Base-by-base conservation (phyloP, 768 basidiomycete species). In the Russula sp. region DNA sequence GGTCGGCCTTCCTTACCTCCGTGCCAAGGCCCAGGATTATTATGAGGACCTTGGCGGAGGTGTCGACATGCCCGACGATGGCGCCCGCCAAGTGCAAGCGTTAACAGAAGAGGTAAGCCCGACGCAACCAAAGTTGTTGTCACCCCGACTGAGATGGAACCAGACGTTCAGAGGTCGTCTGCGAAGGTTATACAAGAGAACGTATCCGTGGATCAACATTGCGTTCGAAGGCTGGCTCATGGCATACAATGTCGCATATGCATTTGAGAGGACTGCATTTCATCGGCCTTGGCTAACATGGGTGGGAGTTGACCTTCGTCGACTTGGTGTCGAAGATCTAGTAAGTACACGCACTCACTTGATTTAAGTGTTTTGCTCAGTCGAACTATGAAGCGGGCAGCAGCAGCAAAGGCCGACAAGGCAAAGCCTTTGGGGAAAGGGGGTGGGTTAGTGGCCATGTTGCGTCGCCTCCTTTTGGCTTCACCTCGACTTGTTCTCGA, bases 241-340 rank as follows among this genome's bases (percentile, higher is more conserved):
- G 7, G 74, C 80, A 5, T 93, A 84, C 77, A 98, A 97, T 71
- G 74, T 98, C 50, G 84, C 86, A 14, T 98, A 97, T 74, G 79
- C 98, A 14, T 98, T 97, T 69, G 92, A 93, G 65, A 81, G 79
- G 72, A 91, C 88, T 18, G 81, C 86, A 6, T 88, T 85, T 70
- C 93, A 96, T 73, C 83, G 95, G 66, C 94, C 96, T 13, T 98
- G 95, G 95, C 75, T 97, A 53, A 77, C 81, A 25, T 89, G 88
- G 87, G 81, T 94, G 47, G 87, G 91, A 7, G 77, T 96, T 7
- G 88, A 92, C 67, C 73, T 98, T 16, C 85, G 90, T 41, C 81
- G 97, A 46, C 77, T 94, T 58, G 83, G 85, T 34, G 75, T 84
- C 25, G 90, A 90, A 55, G 93, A 94, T 71, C 80, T 89, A 64